A percentile compares a stretch with the other conserved stretches of the same genome.
These are phyloP conservation scores for Schizochytrium sp. DNA, from an alignment of 108 stramenopile genomes.

Conservation along the genomic window DNA sequence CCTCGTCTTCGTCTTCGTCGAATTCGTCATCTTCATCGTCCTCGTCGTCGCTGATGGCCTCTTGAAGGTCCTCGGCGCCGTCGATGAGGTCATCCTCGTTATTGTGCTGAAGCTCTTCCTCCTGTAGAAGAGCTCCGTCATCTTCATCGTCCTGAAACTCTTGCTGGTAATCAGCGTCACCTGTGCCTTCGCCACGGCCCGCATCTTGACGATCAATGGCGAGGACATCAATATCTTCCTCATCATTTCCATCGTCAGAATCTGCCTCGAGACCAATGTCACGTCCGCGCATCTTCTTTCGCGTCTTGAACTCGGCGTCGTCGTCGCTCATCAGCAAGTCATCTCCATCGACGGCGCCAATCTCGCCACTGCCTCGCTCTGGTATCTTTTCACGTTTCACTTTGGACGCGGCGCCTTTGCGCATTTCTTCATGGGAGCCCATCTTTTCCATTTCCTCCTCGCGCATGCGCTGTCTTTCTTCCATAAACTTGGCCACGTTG, in stretches of 20 bases:
- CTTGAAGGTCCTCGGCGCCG: not conserved
- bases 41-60: not conserved
- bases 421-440: not conserved
- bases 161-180: conserved; percentile 1
- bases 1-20: not conserved
- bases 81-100: not conserved
- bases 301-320: not conserved
- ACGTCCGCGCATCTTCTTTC: not conserved
- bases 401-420: not conserved
- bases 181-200: not conserved
- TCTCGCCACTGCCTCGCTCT: not conserved
- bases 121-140: not conserved
- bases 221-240: not conserved
- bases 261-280: not conserved
- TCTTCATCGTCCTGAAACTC: conserved; percentile 7
- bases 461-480: not conserved
- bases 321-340: not conserved
- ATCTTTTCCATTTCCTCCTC: conserved; percentile 1
- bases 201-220: not conserved
- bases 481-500: conserved; percentile 12
- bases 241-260: not conserved
- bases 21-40: not conserved
- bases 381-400: not conserved
- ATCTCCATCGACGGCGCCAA: not conserved
- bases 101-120: not conserved